Evolutionary conservation across 164 flowering plant genomes (phyloP), one percentile per base, ranked within the genome.

Genomic region (Umbilicus rupestris): DNA sequence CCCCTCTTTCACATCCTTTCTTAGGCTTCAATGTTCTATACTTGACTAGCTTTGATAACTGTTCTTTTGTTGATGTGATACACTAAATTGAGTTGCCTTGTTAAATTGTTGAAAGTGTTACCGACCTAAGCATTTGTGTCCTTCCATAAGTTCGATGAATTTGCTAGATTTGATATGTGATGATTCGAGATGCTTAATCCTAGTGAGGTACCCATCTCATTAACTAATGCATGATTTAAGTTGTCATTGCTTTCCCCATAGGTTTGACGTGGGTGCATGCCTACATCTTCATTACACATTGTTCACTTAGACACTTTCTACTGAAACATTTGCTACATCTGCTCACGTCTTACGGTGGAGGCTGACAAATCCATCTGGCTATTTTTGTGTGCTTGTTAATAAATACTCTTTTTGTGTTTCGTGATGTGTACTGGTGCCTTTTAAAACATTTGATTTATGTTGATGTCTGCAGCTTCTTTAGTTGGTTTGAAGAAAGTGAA

Each of bases 401-500:
- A n/a, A n/a, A n/a, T n/a, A n/a, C n/a, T n/a, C n/a, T n/a, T n/a
- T n/a, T n/a, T n/a, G n/a, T n/a, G n/a, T n/a, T n/a, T n/a, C n/a
- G n/a, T n/a, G n/a, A n/a, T n/a, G n/a, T n/a, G n/a, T n/a, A n/a
- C n/a, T n/a, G n/a, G n/a, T n/a, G n/a, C n/a, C n/a, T n/a, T n/a
- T n/a, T n/a, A n/a, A n/a, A n/a, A n/a, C n/a, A n/a, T n/a, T n/a
- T n/a, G n/a, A n/a, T 52, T 22, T 2, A 17, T 55, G 17, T 11
- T 17, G 10, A 31, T 68, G 47, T 37, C 24, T 76, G 74, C 84
- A 90, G 97, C 73, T 91, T 91, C 82, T 85, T 91, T 76, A 75
- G 67, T 71, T 91, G 95, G 92, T 91, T 91, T 69, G 77, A 75
- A 66, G 84, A 84, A 63, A 69, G 70, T 26, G 79, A 84, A 62